Base-by-base conservation (phyloP, 2,329 filamentous ascomycete species). In the Dothistroma septosporum region DNA sequence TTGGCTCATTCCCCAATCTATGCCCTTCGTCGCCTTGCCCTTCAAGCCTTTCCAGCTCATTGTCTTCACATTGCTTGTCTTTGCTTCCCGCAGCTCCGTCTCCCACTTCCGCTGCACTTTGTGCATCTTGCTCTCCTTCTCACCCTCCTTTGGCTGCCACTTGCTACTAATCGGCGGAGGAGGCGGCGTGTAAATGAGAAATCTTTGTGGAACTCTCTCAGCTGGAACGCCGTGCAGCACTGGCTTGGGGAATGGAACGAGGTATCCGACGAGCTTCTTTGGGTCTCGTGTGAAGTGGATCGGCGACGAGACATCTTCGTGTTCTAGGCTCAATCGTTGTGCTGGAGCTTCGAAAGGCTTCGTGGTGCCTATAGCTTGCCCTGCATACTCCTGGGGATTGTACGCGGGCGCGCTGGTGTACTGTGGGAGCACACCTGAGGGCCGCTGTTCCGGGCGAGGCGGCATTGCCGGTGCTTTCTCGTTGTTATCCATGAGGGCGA, bases 91-190 rank as follows among this genome's bases (percentile, higher is more conserved):
- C 10, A 79, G 75, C 64, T 79, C 77, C 58, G 76, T 73, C 62
- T 79, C 74, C 77, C 77, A 80, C 68, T 77, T 77, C 5, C 78
- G 72, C 64, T 78, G 76, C 8, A 78, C 69, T 61, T 79, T 79
- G 64, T 78, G 77, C 46, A 76, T 64, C 46, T 74, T 74, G 49
- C 62, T 70, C 62, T 79, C 78, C 61, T 78, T 79, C 31, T 76
- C 73, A 37, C 76, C 77, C 47, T 76, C 73, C 16, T 68, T 69
- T 0, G 77, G 77, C 57, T 73, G 74, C 68, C 6, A 79, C n/a
- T 59, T 41, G 57, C 57, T 59, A 24, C 48, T 69, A 52, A 66
- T 59, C 4, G 77, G 78, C 7, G 77, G 77, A 6, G 76, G 73
- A 7, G 77, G 76, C 3, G 78, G 77, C 0, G 77, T 79, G 66